Base-by-base conservation (phyloP, 805 yeast genomes). In the Candida coquimbonensis region DNA sequence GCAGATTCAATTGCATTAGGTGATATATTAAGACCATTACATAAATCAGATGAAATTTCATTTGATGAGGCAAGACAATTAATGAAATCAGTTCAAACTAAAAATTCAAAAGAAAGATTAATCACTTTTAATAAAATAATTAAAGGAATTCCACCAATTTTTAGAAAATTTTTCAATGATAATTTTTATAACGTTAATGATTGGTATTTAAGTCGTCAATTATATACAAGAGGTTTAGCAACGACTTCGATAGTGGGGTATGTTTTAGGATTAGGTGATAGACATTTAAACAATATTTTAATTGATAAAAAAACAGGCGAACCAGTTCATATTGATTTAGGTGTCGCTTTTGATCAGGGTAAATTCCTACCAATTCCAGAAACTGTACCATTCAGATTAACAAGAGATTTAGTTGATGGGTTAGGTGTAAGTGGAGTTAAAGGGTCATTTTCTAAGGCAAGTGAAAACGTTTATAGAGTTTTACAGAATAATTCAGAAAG, bases 301-400 rank as follows among this genome's bases (percentile, higher is more conserved):
- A 59, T 93, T n/a, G 97, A 93, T 61, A 71, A 72, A 41, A 57
- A 62, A n/a, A 74, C 87, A 0, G 98, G 98, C 0, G 96, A 90
- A 55, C 95, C 96, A 0, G 81, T 93, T 25, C 99, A 95, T 61
- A 95, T 93, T 53, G 99, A 93, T 63, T 67, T 93, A 16, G 99
- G 99, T 0, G 90, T 93, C 39, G 95, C 98, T 0, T 93, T 93
- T 67, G 99, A 93, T 61, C 96, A 89, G 57, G 99, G 98, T 0
- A 81, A 77, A 54, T 65, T 80, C 13, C 68, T 93, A 36, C 83
- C 91, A 0, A 77, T 91, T 9, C 99, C 99, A 0, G 99, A 93
- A 57, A 74, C 85, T 0, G 96, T 95, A 7, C 99, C 99, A 5
- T 95, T 93, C 60, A 67, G 99, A 50, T 67, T 95, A 33, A 87